A percentile compares a stretch with the other conserved stretches of the same genome.
phyloP scores from a whole-genome alignment of 345 rosid species.

The Aethionema arabicum region DNA sequence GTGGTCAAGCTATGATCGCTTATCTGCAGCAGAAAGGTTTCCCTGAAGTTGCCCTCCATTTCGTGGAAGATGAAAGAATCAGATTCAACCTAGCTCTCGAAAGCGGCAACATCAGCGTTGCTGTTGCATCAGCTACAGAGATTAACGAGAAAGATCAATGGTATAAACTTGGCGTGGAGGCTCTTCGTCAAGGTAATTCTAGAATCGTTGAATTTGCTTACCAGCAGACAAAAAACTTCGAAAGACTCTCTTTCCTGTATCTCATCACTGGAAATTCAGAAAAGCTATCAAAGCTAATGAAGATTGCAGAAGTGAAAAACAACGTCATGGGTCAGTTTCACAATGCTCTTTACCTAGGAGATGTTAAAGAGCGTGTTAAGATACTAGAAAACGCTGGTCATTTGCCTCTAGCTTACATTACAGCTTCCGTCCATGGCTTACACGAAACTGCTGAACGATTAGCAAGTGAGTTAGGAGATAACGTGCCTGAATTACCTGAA shows the following conservation, averaged over 20 bases:
- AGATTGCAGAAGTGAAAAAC: slow-evolving; percentile 82
- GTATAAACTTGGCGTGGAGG: slow-evolving; percentile 87
- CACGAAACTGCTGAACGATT: slow-evolving; percentile 66
- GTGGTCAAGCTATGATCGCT: slow-evolving; percentile 90
- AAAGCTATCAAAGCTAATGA: slow-evolving; percentile 79
- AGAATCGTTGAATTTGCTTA: slow-evolving; percentile 88
- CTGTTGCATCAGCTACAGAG: slow-evolving; percentile 86
- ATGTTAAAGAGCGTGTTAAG: slow-evolving; percentile 74
- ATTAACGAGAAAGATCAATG: slow-evolving; percentile 90
- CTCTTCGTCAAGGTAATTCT: slow-evolving; percentile 89
- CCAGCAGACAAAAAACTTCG: slow-evolving; percentile 87
- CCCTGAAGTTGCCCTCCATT: slow-evolving; percentile 92
- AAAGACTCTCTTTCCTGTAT: slow-evolving; percentile 85
- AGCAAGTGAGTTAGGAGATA: slow-evolving; percentile 64
- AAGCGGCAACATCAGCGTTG: slow-evolving; percentile 87
- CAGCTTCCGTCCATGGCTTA: slow-evolving; percentile 79
- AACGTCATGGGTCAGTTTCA: slow-evolving; percentile 93
- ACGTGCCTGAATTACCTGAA: slow-evolving; percentile 62
- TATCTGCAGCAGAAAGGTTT: slow-evolving; percentile 90
- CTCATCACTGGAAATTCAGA: slow-evolving; percentile 75
- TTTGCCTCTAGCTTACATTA: slow-evolving; percentile 72
- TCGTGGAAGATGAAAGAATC: slow-evolving; percentile 83
- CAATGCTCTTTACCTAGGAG: slow-evolving; percentile 79
- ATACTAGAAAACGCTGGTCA: slow-evolving; percentile 81
- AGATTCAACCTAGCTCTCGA: slow-evolving; percentile 83